Evolutionary conservation across 1,284 basidiomycete genomes (phyloP).

Genomic region (Pseudozyma hubeiensis): DNA sequence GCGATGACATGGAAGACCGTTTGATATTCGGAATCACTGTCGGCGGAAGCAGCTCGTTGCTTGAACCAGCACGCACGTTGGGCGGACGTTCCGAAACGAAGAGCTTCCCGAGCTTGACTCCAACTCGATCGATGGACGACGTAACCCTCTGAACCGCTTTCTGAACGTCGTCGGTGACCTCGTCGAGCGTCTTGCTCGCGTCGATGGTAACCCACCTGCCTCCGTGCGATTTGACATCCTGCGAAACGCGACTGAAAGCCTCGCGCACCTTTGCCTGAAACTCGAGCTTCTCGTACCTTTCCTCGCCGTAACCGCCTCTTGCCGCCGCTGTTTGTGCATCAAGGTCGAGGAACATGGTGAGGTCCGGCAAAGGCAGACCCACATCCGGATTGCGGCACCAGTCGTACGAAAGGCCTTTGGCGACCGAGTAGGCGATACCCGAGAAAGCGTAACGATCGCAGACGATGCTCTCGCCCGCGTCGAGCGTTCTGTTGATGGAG

Average conservation of each 20-base stretch:
- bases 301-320: constrained; percentile 88
- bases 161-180: constrained; percentile 60
- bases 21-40: constrained; percentile 11
- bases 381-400: constrained; percentile 90
- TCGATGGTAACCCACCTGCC: constrained; percentile 59
- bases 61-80: constrained; percentile 20
- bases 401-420: constrained; percentile 77
- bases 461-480: constrained; percentile 79
- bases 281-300: constrained; percentile 74
- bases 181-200: constrained; percentile 55
- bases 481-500: constrained; percentile 71
- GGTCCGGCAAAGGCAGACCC: constrained; percentile 86
- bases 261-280: constrained; percentile 67
- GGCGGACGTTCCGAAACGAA: constrained; percentile 29
- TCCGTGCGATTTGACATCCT: constrained; percentile 43
- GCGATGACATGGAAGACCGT: constrained; percentile 18
- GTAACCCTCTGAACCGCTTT: constrained; percentile 35
- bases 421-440: constrained; percentile 90
- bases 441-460: constrained; percentile 98
- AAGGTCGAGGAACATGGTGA: constrained; percentile 88
- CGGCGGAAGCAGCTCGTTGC: constrained; percentile 32
- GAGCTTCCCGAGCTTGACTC: constrained; percentile 32
- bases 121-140: constrained; percentile 37
- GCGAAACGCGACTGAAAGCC: constrained; percentile 55
- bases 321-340: constrained; percentile 77